These are phyloP conservation scores for Pistacia vera DNA, from an alignment of 345 rosid genomes.

Conservation along the genomic window DNA sequence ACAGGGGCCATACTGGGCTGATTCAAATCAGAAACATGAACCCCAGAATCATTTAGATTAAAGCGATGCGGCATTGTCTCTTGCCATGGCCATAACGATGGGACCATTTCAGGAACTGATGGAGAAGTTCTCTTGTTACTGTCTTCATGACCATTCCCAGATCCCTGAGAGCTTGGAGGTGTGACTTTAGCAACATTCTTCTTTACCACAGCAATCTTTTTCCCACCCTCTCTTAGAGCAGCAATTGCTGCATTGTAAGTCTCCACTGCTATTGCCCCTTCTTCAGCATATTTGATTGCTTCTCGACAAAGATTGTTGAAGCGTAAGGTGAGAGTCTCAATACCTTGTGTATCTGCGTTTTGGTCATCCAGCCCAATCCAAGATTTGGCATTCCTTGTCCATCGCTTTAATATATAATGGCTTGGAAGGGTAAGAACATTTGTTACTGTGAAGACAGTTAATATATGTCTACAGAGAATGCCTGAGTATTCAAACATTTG, in stretches of 20 bases:
- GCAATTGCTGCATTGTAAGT: slow-evolving; percentile 49
- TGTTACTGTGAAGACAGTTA: slow-evolving; percentile 70
- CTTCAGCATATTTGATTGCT: slow-evolving; percentile 60
- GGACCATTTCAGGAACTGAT: slow-evolving; percentile 39
- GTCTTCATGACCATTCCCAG: slow-evolving; percentile 44
- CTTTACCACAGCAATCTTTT: slow-evolving; percentile 43
- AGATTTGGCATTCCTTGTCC: slow-evolving; percentile 66
- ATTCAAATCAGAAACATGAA: slow-evolving; percentile 54
- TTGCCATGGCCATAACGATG: slow-evolving; percentile 68
- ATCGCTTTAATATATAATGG: slow-evolving; percentile 57
- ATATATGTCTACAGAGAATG: slow-evolving; percentile 60
- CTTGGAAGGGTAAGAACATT: slow-evolving; percentile 66
- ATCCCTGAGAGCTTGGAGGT: slow-evolving; percentile 40
- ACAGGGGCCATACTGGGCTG: slow-evolving; percentile 55
- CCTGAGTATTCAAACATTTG: slow-evolving; percentile 75
- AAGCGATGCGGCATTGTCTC: slow-evolving; percentile 39
- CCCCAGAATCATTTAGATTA: slow-evolving; percentile 54
- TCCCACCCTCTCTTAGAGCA: slow-evolving; percentile 49
- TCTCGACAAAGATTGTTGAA: slow-evolving; percentile 59
- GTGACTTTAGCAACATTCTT: slow-evolving; percentile 45
- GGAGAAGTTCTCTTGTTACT: slow-evolving; percentile 36
- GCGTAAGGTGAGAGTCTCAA: slow-evolving; percentile 49
- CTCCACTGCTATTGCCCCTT: slow-evolving; percentile 57
- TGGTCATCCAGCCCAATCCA: slow-evolving; percentile 45
- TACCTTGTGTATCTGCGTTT: slow-evolving; percentile 30